Percentiles rank a stretch among this genome's conserved stretches.
Evolutionary conservation across 371 early-diverging fungal genomes (phyloP).

Genomic region (Lichtheimia ornata): DNA sequence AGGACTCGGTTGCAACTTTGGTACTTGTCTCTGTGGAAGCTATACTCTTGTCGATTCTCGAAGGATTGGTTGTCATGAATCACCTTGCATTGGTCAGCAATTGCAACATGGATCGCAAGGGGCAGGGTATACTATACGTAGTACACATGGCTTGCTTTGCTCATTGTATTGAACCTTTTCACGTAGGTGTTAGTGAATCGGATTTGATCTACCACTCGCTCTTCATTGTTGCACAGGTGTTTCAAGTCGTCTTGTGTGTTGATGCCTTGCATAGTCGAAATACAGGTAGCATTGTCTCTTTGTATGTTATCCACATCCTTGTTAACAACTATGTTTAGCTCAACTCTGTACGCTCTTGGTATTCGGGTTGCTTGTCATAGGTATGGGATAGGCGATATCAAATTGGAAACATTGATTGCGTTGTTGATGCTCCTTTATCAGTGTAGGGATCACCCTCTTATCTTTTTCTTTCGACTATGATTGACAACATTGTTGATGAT

Average conservation of each 20-base stretch:
- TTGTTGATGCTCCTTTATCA: neutral
- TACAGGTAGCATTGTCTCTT: conserved; percentile 29
- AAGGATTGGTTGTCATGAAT: conserved; percentile 44
- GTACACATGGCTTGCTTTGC: neutral
- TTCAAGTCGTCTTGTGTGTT: conserved; percentile 45
- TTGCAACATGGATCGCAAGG: conserved; percentile 23
- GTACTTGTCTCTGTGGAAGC: conserved; percentile 35
- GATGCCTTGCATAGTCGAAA: conserved; percentile 51
- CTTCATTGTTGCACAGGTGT: conserved; percentile 50
- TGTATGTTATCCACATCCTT: neutral
- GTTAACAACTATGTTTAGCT: conserved; percentile 19
- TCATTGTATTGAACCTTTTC: neutral
- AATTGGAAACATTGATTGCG: too few relatives aligned
- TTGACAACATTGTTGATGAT: neutral
- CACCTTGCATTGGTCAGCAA: conserved; percentile 43
- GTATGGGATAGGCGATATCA: conserved; percentile 16
- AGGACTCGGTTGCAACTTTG: conserved; percentile 30
- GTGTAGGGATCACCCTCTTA: neutral
- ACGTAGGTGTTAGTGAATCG: conserved; percentile 50
- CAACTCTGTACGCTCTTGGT: conserved; percentile 41
- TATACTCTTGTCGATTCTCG: conserved; percentile 41
- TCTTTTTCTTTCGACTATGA: neutral
- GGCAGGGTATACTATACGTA: conserved; percentile 15
- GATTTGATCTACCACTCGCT: conserved; percentile 54
- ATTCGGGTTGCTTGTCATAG: conserved; percentile 49